A percentile compares a stretch with the other conserved stretches of the same genome.
Evolutionary conservation across 495 filamentous ascomycete species (phyloP).

Genomic region (Lasiosphaeris hirsuta): DNA sequence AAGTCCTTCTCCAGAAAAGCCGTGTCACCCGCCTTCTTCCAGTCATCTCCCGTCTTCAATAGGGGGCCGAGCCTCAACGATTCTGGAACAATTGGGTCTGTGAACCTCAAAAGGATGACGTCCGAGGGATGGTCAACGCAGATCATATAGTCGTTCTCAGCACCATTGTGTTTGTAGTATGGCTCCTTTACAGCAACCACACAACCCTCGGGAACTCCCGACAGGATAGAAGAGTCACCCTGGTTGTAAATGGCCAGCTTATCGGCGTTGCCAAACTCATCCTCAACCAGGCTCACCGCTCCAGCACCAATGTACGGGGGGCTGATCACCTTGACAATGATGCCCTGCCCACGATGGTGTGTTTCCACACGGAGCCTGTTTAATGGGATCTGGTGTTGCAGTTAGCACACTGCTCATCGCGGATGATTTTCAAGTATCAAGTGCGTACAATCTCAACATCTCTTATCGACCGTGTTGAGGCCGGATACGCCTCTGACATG

Average conservation of each 20-base stretch:
- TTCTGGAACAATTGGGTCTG: conserved; percentile 29
- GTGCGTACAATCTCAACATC: conserved; percentile 32
- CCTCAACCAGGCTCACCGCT: conserved; percentile 47
- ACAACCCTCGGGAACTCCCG: conserved; percentile 27
- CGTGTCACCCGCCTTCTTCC: conserved; percentile 32
- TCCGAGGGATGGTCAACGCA: conserved; percentile 55
- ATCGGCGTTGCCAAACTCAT: conserved; percentile 45
- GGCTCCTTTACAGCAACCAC: conserved; percentile 52
- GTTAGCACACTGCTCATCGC: neutral
- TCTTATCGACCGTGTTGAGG: conserved; percentile 31
- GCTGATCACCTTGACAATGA: conserved; percentile 43
- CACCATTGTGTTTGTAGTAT: conserved; percentile 43
- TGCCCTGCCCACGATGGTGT: conserved; percentile 46
- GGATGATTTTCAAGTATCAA: neutral
- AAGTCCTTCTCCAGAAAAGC: conserved; percentile 36
- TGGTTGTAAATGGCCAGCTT: conserved; percentile 48
- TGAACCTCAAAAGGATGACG: conserved; percentile 28
- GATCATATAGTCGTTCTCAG: conserved; percentile 41
- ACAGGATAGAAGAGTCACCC: conserved; percentile 35
- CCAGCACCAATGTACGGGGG: conserved; percentile 40
- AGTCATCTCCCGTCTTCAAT: conserved; percentile 30
- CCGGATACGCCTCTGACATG: conserved; percentile 29
- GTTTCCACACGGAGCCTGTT: conserved; percentile 44
- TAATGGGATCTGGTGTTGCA: conserved; percentile 26
- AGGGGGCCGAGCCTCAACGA: conserved; percentile 24